Evolutionary conservation across 768 basidiomycete genomes (phyloP).

Genomic region (Suillus discolor): DNA sequence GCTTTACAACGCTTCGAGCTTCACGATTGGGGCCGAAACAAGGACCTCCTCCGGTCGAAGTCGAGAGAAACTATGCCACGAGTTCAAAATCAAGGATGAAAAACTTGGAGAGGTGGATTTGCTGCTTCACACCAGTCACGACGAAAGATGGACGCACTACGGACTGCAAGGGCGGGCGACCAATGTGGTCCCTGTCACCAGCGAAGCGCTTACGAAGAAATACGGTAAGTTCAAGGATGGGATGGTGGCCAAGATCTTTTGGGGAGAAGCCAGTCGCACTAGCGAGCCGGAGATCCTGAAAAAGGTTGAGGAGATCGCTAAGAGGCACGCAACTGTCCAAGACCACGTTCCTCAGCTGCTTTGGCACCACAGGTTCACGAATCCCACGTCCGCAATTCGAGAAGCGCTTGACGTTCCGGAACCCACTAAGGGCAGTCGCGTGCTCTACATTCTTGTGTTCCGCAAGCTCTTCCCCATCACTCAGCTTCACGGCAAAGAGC

Average conservation of each 20-base stretch:
- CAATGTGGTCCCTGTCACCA: neutral
- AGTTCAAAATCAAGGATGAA: neutral
- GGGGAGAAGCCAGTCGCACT: neutral
- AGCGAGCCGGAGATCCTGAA: neutral
- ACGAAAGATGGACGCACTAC: neutral
- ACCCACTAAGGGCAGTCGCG: neutral
- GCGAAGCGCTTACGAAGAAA: no score
- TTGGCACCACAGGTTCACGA: neutral
- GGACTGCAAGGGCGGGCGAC: slow-evolving; percentile 1
- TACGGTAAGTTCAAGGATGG: no score
- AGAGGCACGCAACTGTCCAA: neutral
- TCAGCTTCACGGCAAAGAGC: neutral
- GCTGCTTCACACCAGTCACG: neutral
- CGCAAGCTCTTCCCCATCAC: neutral
- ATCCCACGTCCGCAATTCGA: neutral
- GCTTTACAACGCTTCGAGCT: neutral
- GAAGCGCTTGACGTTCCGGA: neutral
- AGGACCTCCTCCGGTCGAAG: neutral
- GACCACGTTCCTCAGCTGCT: neutral
- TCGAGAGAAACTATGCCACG: neutral
- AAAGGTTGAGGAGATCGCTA: neutral
- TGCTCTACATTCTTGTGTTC: neutral
- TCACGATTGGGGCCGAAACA: slow-evolving; percentile 2
- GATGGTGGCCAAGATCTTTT: no score
- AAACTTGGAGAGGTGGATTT: neutral